Evolutionary conservation across 1,284 basidiomycete species (phyloP).

Genomic region (Pseudozyma sp.): DNA sequence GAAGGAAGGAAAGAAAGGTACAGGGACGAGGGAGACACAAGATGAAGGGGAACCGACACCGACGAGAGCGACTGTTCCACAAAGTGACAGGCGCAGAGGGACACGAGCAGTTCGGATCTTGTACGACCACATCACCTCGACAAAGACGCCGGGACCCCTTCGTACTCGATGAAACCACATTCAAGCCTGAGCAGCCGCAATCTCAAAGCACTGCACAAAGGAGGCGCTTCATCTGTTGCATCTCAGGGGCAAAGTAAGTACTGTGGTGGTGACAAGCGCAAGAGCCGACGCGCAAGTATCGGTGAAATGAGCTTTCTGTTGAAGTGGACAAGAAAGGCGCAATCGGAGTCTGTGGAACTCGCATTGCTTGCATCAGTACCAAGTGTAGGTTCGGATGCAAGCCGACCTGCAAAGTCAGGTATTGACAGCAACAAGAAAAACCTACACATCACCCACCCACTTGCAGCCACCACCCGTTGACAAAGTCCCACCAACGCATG

Average conservation of each 20-base stretch:
- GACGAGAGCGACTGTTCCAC: not conserved
- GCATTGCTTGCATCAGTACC: not conserved
- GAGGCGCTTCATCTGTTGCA: conserved; percentile 3
- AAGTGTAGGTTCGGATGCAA: conserved; percentile 19
- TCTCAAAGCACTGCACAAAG: not conserved
- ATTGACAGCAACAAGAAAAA: conserved; percentile 6
- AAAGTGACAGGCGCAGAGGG: not conserved
- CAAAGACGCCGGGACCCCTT: conserved; percentile 40
- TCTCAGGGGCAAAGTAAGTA: not conserved
- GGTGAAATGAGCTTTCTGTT: not conserved
- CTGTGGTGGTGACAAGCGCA: conserved; percentile 1
- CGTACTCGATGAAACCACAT: not conserved
- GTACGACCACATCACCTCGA: no score
- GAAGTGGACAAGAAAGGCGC: conserved; percentile 2
- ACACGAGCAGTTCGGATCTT: conserved; percentile 7
- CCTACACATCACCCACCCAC: conserved; percentile 1
- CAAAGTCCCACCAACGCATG: no score
- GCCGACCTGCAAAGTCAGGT: conserved; percentile 9
- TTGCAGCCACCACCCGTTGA: not conserved
- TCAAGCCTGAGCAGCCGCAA: not conserved
- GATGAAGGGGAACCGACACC: not conserved
- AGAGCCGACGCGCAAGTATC: not conserved
- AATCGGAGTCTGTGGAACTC: conserved; percentile 7
- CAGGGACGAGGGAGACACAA: not conserved
- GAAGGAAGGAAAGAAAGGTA: not conserved